Evolutionary conservation across 768 basidiomycete genomes (phyloP), one percentile per base, ranked within the genome.

Genomic region (Trichaptum fuscoviolaceum): DNA sequence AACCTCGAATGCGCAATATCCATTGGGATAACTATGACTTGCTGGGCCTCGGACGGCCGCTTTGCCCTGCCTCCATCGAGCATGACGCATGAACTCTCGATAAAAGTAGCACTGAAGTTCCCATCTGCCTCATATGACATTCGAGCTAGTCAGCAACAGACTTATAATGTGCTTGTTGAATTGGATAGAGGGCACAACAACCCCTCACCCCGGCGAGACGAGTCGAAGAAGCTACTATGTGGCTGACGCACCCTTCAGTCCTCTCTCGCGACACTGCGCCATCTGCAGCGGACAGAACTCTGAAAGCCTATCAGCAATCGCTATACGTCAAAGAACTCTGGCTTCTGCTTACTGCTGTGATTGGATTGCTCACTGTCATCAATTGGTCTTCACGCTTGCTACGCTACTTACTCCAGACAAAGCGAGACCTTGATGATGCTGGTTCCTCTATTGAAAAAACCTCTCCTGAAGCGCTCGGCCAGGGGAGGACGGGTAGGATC

Each of bases 311-410:
- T 63, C 75, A 77, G 64, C 78, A 81, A 68, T 66, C 68, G 62
- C 71, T 74, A 64, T 77, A 77, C 66, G 78, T 81, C 67, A 75
- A 73, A 67, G 73, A 81, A 57, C 72, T 82, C 10, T 82, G 81
- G 81, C 73, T 77, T 57, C 72, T 81, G 68, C 72, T 82, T 61
- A 73, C 76, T 18, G 70, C 73, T 58, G 75, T 81, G 62, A 65
- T 82, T n/a, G 76, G 70, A 3, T 71, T 79, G 66, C 74, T 82
- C 25, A 72, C 78, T 24, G n/a, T 74, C 64, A 66, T 81, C 62
- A 76, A 79, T 52, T 30, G 64, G 68, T 24, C 57, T 63, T 64
- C 74, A 62, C 68, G 73, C 65, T 35, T 70, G 64, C 64, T 70
- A 61, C 65, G 69, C 35, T 67, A 60, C 57, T 58, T 62, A 34